Percentiles rank a stretch among this genome's conserved stretches.
phyloP scores from a whole-genome alignment of 331 rosid genomes.

The Rhamnella rubrinervis region DNA sequence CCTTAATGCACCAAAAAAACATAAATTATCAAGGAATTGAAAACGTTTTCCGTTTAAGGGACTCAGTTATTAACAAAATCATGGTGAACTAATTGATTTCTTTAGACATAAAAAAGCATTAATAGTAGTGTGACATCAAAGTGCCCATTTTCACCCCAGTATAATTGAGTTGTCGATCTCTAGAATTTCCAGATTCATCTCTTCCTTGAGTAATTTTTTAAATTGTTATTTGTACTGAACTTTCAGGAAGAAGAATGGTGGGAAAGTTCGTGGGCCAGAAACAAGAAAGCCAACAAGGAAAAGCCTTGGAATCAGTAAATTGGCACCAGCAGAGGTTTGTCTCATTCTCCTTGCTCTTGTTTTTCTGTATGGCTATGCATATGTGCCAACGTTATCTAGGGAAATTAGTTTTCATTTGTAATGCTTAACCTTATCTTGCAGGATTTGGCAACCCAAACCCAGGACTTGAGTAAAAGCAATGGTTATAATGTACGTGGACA shows the following conservation, averaged over 20 bases:
- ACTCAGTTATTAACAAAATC: too few relatives aligned
- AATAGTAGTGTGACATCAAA: neutral
- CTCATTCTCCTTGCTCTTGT: conserved; percentile 20
- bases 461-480: conserved; percentile 40
- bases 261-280: conserved; percentile 67
- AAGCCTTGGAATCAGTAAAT: conserved; percentile 61
- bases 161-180: neutral
- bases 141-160: neutral
- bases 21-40: neutral
- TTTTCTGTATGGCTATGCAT: conserved; percentile 7
- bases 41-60: neutral
- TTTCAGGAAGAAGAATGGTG: conserved; percentile 78
- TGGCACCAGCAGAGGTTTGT: conserved; percentile 78
- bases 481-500: conserved; percentile 35
- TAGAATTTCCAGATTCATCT: conserved; percentile 10
- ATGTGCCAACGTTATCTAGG: conserved; percentile 3
- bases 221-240: conserved; percentile 16
- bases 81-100: neutral
- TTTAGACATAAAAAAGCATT: neutral
- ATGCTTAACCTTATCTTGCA: conserved; percentile 36
- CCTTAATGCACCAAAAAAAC: too few relatives aligned
- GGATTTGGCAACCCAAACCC: conserved; percentile 54
- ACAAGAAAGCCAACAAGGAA: conserved; percentile 74
- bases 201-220: neutral
- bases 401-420: conserved; percentile 21